A percentile compares a stretch with the other conserved stretches of the same genome.
Evolutionary conservation across 768 basidiomycete species (phyloP).

Genomic region (Suillus decipiens): DNA sequence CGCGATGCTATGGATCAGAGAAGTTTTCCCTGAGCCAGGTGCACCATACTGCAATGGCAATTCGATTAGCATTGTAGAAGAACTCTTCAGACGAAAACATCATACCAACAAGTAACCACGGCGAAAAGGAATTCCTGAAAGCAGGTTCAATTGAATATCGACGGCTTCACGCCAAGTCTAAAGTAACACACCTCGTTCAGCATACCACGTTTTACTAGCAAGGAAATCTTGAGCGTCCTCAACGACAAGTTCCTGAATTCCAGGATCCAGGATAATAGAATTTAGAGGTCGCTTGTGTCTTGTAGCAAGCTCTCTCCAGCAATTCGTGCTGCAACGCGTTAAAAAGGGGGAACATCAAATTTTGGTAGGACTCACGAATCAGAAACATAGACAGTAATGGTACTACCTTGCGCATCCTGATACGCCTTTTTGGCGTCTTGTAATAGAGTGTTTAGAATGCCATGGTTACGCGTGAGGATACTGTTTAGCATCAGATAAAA

Average conservation of each 20-base stretch:
- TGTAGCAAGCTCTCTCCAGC: slow-evolving; percentile 57
- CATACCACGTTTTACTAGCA: slow-evolving; percentile 69
- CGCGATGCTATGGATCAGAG: slow-evolving; percentile 72
- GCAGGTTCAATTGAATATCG: not conserved
- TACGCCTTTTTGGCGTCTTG: slow-evolving; percentile 55
- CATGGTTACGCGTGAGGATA: slow-evolving; percentile 49
- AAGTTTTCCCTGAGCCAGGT: slow-evolving; percentile 80
- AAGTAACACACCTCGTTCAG: slow-evolving; percentile 50
- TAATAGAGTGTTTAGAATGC: slow-evolving; percentile 52
- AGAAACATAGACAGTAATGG: slow-evolving; percentile 54
- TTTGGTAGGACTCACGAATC: slow-evolving; percentile 36
- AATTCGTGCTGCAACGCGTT: slow-evolving; percentile 26
- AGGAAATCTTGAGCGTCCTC: slow-evolving; percentile 75
- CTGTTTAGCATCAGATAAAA: slow-evolving; percentile 31
- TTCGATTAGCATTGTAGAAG: slow-evolving; percentile 1
- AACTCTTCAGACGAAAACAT: slow-evolving; percentile 4
- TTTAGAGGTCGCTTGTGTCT: slow-evolving; percentile 65
- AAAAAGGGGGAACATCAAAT: not conserved
- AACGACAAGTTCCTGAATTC: slow-evolving; percentile 63
- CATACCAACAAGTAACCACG: slow-evolving; percentile 70
- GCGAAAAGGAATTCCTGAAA: slow-evolving; percentile 65
- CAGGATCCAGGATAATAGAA: slow-evolving; percentile 73
- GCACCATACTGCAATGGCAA: slow-evolving; percentile 54
- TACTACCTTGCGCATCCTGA: slow-evolving; percentile 49
- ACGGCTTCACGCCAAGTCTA: not conserved